Evolutionary conservation across 129 eudicot genomes (phyloP), one percentile per base, ranked within the genome.

Genomic region (Tanacetum coccineum): DNA sequence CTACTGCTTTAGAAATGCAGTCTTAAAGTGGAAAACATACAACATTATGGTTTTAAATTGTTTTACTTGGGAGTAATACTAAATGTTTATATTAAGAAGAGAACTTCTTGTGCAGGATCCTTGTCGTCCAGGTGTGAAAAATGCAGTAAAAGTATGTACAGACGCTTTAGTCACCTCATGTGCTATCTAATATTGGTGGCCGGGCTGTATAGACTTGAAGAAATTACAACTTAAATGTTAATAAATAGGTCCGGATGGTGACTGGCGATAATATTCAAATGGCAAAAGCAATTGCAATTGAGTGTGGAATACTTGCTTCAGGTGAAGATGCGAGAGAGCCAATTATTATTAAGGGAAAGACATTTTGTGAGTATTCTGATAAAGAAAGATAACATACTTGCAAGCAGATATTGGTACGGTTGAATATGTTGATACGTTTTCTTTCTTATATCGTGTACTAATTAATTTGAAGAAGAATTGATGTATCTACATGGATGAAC

Each of bases 91-190:
- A n/a, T n/a, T n/a, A n/a, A n/a, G n/a, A n/a, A n/a, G n/a, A n/a
- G n/a, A n/a, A n/a, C n/a, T n/a, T n/a, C n/a, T n/a, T n/a, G n/a
- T n/a, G n/a, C n/a, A 91, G 97, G 97, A 91, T 80, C 97, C 97
- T 75, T 88, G 96, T 75, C 97, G 96, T 13, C 91, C 90, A n/a
- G 96, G 97, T 81, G 97, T 91, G 36, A 88, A 70, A 81, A 91
- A 87, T 40, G 97, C 97, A 52, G 97, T 91, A 68, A 74, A 59
- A 69, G 62, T 85, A 54, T 91, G 97, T 70, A 82, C n/a, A n/a
- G n/a, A n/a, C n/a, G n/a, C n/a, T n/a, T 13, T n/a, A 22, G 25
- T 22, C 2, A 56, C 60, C 47, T 59, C 40, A 58, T 67, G 50
- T 26, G 58, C 42, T 32, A 15, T n/a, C n/a, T n/a, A n/a, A n/a